These are phyloP conservation scores for Lizonia empirigonia DNA, from an alignment of 2,329 filamentous ascomycete species.

Conservation along the genomic window DNA sequence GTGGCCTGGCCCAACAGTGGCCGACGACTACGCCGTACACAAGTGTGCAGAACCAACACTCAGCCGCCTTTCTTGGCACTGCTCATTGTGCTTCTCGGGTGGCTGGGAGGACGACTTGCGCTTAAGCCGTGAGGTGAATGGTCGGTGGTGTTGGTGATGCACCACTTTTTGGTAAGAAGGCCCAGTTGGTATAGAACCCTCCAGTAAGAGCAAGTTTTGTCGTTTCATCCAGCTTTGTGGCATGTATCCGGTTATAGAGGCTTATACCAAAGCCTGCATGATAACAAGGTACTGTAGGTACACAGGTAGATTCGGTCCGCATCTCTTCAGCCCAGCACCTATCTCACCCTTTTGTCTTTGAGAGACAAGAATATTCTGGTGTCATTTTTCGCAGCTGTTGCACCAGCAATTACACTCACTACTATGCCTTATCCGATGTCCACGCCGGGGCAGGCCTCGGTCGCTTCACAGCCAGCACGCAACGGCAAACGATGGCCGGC, in stretches of 20 bases:
- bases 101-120: slow-evolving; percentile 27
- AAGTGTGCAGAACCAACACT: slow-evolving; percentile 27
- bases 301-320: slow-evolving; percentile 16
- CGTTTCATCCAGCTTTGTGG: slow-evolving; percentile 30
- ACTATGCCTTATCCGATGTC: slow-evolving; percentile 27
- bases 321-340: slow-evolving; percentile 12
- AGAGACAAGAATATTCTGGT: slow-evolving; percentile 2
- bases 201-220: slow-evolving; percentile 30
- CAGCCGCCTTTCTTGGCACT: slow-evolving; percentile 37
- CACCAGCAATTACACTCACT: slow-evolving; percentile 10
- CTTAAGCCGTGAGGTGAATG: slow-evolving; percentile 34
- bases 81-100: slow-evolving; percentile 20
- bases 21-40: slow-evolving; percentile 30
- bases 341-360: slow-evolving; percentile 1
- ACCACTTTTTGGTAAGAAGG: slow-evolving; percentile 27
- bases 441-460: slow-evolving; percentile 3
- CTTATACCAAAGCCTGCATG: slow-evolving; percentile 21
- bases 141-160: slow-evolving; percentile 27
- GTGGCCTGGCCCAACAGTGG: slow-evolving; percentile 27
- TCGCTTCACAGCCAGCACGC: slow-evolving; percentile 1
- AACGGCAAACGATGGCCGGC: slow-evolving; percentile 27
- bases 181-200: slow-evolving; percentile 31
- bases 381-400: not conserved
- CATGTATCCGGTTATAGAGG: slow-evolving; percentile 14
- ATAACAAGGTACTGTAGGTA: slow-evolving; percentile 25